Percentiles rank a stretch among this genome's conserved stretches.
These are phyloP conservation scores for Cicer arietinum DNA, from an alignment of 306 rosid genomes.

Conservation along the genomic window DNA sequence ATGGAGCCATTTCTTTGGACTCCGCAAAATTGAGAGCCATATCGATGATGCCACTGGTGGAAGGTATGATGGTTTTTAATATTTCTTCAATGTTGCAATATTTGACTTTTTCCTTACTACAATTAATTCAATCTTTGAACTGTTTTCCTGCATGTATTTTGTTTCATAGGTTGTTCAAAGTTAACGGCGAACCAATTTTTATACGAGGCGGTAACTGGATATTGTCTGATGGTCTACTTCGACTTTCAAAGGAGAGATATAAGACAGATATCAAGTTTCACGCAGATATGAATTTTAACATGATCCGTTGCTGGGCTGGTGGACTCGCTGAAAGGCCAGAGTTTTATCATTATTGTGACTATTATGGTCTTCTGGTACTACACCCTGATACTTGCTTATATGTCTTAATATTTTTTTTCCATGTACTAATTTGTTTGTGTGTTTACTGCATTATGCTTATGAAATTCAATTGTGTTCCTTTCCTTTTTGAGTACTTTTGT, in stretches of 20 bases:
- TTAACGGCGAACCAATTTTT: constrained; percentile 92
- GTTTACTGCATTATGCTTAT: constrained; percentile 23
- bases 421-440: constrained; percentile 23
- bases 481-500: constrained; percentile 5
- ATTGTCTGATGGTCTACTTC: constrained; percentile 91
- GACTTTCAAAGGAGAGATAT: constrained; percentile 89
- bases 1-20: constrained; percentile 83
- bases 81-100: neutral
- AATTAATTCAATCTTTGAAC: constrained; percentile 15
- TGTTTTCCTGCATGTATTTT: constrained; percentile 33
- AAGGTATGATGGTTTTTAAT: constrained; percentile 55
- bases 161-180: constrained; percentile 81
- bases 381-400: constrained; percentile 29
- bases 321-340: constrained; percentile 96
- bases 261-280: constrained; percentile 86
- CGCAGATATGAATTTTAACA: constrained; percentile 96
- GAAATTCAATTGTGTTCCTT: constrained; percentile 22
- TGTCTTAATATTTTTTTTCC: constrained; percentile 20
- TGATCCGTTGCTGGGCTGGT: constrained; percentile 98
- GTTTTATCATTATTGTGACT: constrained; percentile 87
- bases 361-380: constrained; percentile 79
- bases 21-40: constrained; percentile 87
- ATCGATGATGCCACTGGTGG: constrained; percentile 85
- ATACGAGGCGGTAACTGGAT: constrained; percentile 97
- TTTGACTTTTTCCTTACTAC: neutral